phyloP scores from a whole-genome alignment of 2,329 filamentous ascomycete genomes.

The Boeremia exigua region DNA sequence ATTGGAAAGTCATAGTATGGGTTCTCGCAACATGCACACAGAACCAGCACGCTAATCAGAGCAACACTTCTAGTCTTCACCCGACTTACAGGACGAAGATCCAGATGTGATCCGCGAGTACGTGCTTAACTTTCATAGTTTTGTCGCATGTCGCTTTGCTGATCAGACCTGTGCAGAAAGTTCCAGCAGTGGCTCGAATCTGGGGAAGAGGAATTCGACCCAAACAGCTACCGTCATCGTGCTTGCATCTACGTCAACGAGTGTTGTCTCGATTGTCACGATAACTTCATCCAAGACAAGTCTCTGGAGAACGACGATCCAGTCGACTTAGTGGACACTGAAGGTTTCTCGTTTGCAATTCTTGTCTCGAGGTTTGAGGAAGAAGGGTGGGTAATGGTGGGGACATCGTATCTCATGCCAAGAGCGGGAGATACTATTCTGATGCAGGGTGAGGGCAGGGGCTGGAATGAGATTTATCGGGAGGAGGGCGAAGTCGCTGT shows the following conservation, averaged over 20 bases:
- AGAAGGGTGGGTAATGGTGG: constrained; percentile 6
- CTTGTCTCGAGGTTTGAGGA: constrained; percentile 9
- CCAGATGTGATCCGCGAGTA: too few species aligned
- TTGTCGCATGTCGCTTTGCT: too few species aligned
- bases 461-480: constrained; percentile 6
- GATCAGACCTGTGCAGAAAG: too few species aligned
- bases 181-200: too few species aligned
- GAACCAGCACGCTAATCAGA: too few species aligned
- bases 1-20: not conserved
- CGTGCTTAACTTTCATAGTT: too few species aligned
- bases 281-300: constrained; percentile 5
- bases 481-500: constrained; percentile 1
- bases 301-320: constrained; percentile 3
- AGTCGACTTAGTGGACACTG: not conserved
- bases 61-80: too few species aligned
- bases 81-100: too few species aligned
- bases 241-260: not conserved
- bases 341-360: constrained; percentile 5
- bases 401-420: constrained; percentile 5
- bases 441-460: constrained; percentile 10
- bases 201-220: too few species aligned
- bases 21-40: not conserved
- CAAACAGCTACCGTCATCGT: too few species aligned
- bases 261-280: not conserved
- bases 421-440: constrained; percentile 9